Conservation (phyloP, 2,329 filamentous ascomycete genomes). For the Chrysosporium queenslandicum region DNA sequence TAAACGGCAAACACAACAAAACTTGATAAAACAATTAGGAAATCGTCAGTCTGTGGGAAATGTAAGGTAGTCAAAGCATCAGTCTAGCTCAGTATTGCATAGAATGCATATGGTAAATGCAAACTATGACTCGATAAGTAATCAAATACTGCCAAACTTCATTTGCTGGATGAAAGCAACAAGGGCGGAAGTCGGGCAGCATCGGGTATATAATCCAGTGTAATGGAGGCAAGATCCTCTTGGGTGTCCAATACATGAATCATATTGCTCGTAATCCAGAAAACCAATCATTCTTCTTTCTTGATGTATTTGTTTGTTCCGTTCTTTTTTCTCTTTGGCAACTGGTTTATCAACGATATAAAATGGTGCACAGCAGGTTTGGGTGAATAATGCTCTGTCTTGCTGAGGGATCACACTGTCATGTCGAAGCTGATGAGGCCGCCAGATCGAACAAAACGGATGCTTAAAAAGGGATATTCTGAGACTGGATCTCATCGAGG, state of each 20-base stretch:
- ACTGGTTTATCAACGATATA: not conserved
- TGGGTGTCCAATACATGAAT: conserved; percentile 16
- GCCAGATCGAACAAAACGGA: not conserved
- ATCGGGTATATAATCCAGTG: conserved; percentile 17
- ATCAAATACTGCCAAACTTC: conserved; percentile 1
- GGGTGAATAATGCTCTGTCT: not conserved
- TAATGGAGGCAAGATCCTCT: not conserved
- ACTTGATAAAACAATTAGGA: not conserved
- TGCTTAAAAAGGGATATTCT: not conserved
- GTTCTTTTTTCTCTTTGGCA: not conserved
- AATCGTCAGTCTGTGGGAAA: not conserved
- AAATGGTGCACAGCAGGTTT: not conserved
- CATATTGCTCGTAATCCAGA: conserved; percentile 8
- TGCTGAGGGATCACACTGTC: not conserved
- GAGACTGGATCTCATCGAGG: not conserved
- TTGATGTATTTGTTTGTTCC: not conserved
- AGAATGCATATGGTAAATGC: not conserved
- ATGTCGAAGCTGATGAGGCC: not conserved
- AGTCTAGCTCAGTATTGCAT: not conserved
- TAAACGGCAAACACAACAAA: conserved; percentile 3
- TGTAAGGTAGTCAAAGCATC: not conserved
- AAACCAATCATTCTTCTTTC: conserved; percentile 1
- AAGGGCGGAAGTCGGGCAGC: not conserved
- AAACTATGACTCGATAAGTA: not conserved
- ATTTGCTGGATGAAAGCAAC: not conserved